phyloP scores from a whole-genome alignment of 495 filamentous ascomycete genomes.

The Neurospora pannonica region DNA sequence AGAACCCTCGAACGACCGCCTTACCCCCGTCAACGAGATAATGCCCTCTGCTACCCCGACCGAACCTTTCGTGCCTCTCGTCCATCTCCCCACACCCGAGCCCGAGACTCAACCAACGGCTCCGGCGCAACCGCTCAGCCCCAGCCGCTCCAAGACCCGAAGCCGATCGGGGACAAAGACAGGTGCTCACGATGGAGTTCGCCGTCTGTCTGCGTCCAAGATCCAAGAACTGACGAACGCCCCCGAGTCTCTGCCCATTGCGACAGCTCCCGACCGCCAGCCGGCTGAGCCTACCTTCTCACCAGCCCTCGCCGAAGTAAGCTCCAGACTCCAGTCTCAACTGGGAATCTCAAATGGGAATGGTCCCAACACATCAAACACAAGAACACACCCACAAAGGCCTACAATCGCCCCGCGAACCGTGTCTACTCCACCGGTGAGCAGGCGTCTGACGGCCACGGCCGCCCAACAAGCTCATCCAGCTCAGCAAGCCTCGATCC shows the following conservation, averaged over 20 bases:
- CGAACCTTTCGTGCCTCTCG: neutral
- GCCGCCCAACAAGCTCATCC: slow-evolving; percentile 12
- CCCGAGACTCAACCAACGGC: neutral
- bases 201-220: slow-evolving; percentile 48
- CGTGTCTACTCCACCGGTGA: slow-evolving; percentile 36
- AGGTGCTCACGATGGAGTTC: slow-evolving; percentile 28
- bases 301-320: slow-evolving; percentile 25
- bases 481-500: slow-evolving; percentile 12
- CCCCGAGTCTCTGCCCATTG: slow-evolving; percentile 40
- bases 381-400: slow-evolving; percentile 2
- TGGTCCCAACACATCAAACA: neutral
- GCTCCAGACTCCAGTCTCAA: neutral
- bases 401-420: slow-evolving; percentile 23
- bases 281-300: slow-evolving; percentile 23
- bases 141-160: slow-evolving; percentile 8
- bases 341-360: neutral
- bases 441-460: slow-evolving; percentile 16
- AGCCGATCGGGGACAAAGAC: slow-evolving; percentile 28
- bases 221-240: slow-evolving; percentile 45
- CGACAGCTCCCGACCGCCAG: slow-evolving; percentile 17
- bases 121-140: neutral
- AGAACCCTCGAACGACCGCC: slow-evolving; percentile 24
- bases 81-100: neutral
- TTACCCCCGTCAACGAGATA: slow-evolving; percentile 18
- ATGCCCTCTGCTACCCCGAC: neutral